phyloP scores from a whole-genome alignment of 495 filamentous ascomycete genomes.

The Penicillium atrosanguineum region DNA sequence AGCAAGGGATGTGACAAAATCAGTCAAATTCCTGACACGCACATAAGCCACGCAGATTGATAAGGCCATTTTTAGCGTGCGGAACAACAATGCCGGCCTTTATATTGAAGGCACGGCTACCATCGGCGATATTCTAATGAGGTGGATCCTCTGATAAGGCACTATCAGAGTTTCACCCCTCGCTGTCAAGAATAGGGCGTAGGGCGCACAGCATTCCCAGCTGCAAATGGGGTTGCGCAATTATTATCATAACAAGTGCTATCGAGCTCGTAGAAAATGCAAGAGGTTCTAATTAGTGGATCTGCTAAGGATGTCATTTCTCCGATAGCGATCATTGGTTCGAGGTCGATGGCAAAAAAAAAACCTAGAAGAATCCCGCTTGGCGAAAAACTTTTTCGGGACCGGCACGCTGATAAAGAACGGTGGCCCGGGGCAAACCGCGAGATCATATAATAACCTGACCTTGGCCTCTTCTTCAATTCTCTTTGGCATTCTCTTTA shows the following conservation, averaged over 20 bases:
- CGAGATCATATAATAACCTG: slow-evolving; percentile 3
- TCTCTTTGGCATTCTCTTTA: neutral
- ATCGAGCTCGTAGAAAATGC: neutral
- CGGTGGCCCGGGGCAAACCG: slow-evolving; percentile 21
- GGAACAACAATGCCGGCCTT: no score
- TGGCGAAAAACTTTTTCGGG: slow-evolving; percentile 16
- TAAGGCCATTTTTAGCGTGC: no score
- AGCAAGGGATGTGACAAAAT: no score
- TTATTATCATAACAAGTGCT: neutral
- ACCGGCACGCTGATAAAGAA: neutral
- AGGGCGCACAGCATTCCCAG: neutral
- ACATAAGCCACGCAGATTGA: no score
- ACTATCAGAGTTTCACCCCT: slow-evolving; percentile 3
- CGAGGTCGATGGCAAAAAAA: slow-evolving; percentile 8
- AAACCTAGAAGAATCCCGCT: neutral
- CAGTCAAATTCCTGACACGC: no score
- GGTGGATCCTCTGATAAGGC: slow-evolving; percentile 9
- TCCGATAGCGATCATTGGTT: neutral
- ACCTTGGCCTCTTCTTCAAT: neutral
- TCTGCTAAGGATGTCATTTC: neutral
- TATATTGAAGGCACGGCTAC: slow-evolving; percentile 3
- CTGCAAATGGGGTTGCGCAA: slow-evolving; percentile 1
- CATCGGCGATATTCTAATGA: slow-evolving; percentile 3
- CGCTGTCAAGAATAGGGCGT: slow-evolving; percentile 7
- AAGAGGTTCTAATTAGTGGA: neutral